Evolutionary conservation across 768 basidiomycete species (phyloP), one percentile per base, ranked within the genome.

Genomic region (Thelephora aurantiotincta): DNA sequence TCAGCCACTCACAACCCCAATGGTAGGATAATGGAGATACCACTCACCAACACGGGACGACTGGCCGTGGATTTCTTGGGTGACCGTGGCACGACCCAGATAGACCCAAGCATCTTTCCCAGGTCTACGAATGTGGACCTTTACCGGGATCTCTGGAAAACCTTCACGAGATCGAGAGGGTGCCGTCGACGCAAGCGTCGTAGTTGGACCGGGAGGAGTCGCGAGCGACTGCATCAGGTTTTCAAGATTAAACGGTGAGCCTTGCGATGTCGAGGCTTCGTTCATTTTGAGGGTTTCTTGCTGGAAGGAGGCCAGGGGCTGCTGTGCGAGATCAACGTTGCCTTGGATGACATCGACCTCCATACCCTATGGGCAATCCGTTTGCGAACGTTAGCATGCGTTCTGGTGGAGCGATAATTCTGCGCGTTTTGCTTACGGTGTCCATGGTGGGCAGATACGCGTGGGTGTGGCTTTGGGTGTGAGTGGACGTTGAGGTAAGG

Each of bases 71-170:
- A 82, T 62, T 62, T 89, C 87, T 51, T 88, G 82, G 23, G 80
- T 71, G 44, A 87, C 84, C 20, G 82, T 58, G 18, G 78, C 87
- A 57, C 86, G 74, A 11, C 87, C 87, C 44, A 88, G 71, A 55
- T 89, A 90, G 22, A 75, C 68, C 87, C 87, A 89, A 14, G 80
- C 73, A 60, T 89, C 87, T 57, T 68, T 76, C 48, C 87, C 86
- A 33, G 86, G 80, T 54, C 77, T 69, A 52, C 87, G 72, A 54
- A 87, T 81, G 56, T 89, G 87, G 16, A 90, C 84, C 60, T 89
- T 88, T 50, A 89, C 87, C 50, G 82, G 75, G 50, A 89, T 74
- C 49, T 89, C 85, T 46, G 80, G 77, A 58, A 85, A 82, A 48
- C 61, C 68, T 55, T 81, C 79, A 48, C 75, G 75, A 49, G 38